Evolutionary conservation across 169 alveolate species (phyloP), one percentile per base, ranked within the genome.

Genomic region (Plasmodium blacklocki): DNA sequence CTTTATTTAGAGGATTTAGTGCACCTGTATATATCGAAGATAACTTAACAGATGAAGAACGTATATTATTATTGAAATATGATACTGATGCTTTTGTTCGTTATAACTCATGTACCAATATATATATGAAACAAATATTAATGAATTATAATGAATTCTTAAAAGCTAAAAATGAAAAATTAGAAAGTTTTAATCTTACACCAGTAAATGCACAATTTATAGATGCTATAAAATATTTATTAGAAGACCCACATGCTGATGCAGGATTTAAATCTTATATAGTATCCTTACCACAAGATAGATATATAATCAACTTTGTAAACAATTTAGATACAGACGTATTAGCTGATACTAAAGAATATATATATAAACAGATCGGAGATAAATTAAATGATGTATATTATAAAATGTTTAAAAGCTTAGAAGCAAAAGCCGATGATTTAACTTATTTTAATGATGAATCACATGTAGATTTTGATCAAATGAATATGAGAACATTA

Each of bases 21-120:
- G 99, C 99, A 5, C 99, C 99, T 3, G 98, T 96, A 19, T 93
- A 94, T 73, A 94, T 97, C 64, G 94, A 93, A 73, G 94, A 87
- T 59, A 93, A 92, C 43, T 96, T 95, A 88, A 90, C 95, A 1
- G 97, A 91, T 39, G 96, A 93, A 32, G 98, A 96, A 66, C 93
- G 95, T 14, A 94, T 97, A 23, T 89, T 95, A 67, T 90, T 97
- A 49, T 88, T 96, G 89, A 95, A 96, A 18, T 94, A 94, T 60
- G 99, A 97, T 94, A 92, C 97, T 1, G 98, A 97, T 88, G 95
- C 94, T 12, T 93, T 95, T 73, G 95, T 95, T 74, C 74, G 97
- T 52, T 93, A 80, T 50, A 93, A 93, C 26, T 88, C 88, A 11
- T 90, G 93, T 73, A 88, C 73, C 47, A 85, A 90, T 66, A 63